Conservation (phyloP, 2,329 filamentous ascomycete genomes). For the Colletotrichum tanaceti region DNA sequence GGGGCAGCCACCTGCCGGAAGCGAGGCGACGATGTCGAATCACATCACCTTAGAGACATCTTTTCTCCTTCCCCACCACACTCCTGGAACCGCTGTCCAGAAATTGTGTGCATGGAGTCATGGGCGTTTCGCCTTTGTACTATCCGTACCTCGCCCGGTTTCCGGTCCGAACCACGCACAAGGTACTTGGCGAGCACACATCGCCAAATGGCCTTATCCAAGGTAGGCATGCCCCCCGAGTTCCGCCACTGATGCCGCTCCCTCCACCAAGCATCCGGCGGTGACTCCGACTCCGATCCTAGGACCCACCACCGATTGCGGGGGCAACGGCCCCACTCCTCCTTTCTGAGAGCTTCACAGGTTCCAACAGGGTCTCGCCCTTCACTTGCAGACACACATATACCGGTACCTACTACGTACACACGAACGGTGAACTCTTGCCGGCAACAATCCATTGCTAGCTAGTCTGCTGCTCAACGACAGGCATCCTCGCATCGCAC, state of each 20-base stretch:
- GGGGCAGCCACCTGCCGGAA: not conserved
- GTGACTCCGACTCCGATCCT: not conserved
- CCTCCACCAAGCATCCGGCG: not conserved
- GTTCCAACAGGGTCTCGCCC: not conserved
- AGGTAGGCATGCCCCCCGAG: not conserved
- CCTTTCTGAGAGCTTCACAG: not conserved
- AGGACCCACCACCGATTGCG: not conserved
- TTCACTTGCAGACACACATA: not conserved
- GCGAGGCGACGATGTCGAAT: conserved; percentile 19
- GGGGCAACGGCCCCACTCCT: not conserved
- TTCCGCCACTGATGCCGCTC: not conserved
- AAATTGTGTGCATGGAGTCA: not conserved
- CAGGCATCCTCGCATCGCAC: conserved; percentile 15
- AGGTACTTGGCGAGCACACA: not conserved
- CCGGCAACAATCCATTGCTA: conserved; percentile 3
- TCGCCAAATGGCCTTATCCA: not conserved
- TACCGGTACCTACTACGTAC: too few species aligned
- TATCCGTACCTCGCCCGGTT: not conserved
- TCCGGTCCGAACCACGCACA: not conserved
- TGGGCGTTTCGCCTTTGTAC: not conserved
- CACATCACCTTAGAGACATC: conserved; percentile 11
- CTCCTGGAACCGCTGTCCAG: not conserved
- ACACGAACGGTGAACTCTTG: too few species aligned
- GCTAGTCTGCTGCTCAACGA: not conserved
- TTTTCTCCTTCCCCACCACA: conserved; percentile 1